Evolutionary conservation across 768 basidiomycete genomes (phyloP).

Genomic region (Sporobolomyces roseus): DNA sequence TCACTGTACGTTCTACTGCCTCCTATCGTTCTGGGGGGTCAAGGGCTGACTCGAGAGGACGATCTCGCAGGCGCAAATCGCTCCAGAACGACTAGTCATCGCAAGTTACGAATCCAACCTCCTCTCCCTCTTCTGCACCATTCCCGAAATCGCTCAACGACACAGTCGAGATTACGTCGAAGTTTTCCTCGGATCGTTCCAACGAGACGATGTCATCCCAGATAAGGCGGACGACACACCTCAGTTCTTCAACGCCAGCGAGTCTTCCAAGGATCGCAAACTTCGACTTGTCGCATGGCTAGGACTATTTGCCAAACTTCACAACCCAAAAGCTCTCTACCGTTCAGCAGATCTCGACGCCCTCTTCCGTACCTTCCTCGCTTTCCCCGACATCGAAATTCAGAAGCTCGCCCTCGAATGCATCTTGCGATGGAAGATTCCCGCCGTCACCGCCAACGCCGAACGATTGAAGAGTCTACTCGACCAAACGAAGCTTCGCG

Average conservation of each 20-base stretch:
- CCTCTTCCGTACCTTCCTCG: constrained; percentile 69
- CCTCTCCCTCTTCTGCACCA: constrained; percentile 64
- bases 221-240: constrained; percentile 38
- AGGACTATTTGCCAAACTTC: constrained; percentile 78
- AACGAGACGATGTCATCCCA: constrained; percentile 39
- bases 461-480: constrained; percentile 67
- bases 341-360: constrained; percentile 62
- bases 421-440: constrained; percentile 70
- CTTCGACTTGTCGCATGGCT: constrained; percentile 71
- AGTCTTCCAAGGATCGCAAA: constrained; percentile 49
- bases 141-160: constrained; percentile 70
- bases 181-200: constrained; percentile 62
- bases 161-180: constrained; percentile 85
- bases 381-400: constrained; percentile 74
- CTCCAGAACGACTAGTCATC: constrained; percentile 62
- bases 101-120: constrained; percentile 77
- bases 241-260: constrained; percentile 28
- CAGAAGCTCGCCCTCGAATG: constrained; percentile 74
- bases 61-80: constrained; percentile 48
- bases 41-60: neutral
- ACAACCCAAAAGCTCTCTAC: constrained; percentile 84
- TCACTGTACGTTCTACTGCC: constrained; percentile 14
- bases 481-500: constrained; percentile 84
- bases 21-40: neutral
- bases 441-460: constrained; percentile 58